Conservation (phyloP, 2,329 filamentous ascomycete species). For the Colletotrichum sp. region DNA sequence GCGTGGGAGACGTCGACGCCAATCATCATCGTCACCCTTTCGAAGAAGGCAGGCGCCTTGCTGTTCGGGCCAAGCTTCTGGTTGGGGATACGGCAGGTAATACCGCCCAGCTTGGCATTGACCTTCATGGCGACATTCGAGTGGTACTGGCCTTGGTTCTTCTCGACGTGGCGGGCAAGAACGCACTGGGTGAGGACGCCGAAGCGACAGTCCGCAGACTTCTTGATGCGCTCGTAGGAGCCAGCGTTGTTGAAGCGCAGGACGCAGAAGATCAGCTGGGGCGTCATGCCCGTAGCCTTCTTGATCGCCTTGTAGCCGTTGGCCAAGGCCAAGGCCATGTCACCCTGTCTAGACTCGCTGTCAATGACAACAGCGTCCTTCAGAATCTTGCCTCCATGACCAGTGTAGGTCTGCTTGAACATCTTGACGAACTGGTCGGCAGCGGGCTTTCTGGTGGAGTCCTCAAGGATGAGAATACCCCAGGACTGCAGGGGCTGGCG, state of each 20-base stretch:
- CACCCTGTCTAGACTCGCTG: constrained; percentile 31
- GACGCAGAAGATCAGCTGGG: constrained; percentile 83
- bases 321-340: constrained; percentile 58
- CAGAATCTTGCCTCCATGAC: constrained; percentile 51
- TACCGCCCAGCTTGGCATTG: constrained; percentile 91
- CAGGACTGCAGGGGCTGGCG: constrained; percentile 68
- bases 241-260: constrained; percentile 73
- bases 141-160: constrained; percentile 80
- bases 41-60: constrained; percentile 41
- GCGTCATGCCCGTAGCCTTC: constrained; percentile 57
- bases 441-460: constrained; percentile 59
- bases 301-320: constrained; percentile 61
- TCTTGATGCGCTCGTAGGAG: constrained; percentile 87
- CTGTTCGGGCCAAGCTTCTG: constrained; percentile 22
- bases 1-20: constrained; percentile 92
- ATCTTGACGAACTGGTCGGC: constrained; percentile 58
- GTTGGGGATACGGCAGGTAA: constrained; percentile 60
- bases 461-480: constrained; percentile 73
- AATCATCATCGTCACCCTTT: constrained; percentile 60
- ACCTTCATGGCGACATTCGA: constrained; percentile 97
- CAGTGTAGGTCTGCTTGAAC: constrained; percentile 51
- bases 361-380: constrained; percentile 36
- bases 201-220: constrained; percentile 82
- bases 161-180: constrained; percentile 71
- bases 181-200: constrained; percentile 86